Conservation (phyloP, 2,329 filamentous ascomycete genomes). For the Grosmannia penicillata region DNA sequence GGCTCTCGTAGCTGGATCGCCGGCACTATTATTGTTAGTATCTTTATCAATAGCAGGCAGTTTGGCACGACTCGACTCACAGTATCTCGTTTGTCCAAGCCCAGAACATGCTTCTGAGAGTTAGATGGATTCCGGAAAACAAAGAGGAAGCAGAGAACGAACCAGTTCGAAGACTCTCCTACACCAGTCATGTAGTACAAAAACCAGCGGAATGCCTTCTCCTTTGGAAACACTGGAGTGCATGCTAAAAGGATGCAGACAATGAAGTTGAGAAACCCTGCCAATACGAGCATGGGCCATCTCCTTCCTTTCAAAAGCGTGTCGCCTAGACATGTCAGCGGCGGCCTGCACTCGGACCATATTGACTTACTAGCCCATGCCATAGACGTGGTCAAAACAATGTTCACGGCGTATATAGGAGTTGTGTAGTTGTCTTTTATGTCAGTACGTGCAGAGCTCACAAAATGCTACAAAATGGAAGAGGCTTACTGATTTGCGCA, state of each 20-base stretch:
- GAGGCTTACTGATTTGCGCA: conserved; percentile 4
- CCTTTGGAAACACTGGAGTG: conserved; percentile 6
- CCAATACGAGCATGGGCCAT: conserved; percentile 6
- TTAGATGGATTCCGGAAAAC: background rate
- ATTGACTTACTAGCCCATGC: conserved; percentile 5
- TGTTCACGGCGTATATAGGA: conserved; percentile 6
- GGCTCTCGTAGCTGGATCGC: conserved; percentile 5
- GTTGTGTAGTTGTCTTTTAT: conserved; percentile 8
- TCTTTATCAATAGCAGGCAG: too few species aligned
- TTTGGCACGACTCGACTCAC: background rate
- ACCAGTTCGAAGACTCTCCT: background rate
- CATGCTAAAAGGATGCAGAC: conserved; percentile 3
- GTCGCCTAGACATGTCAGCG: background rate
- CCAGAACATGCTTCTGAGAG: conserved; percentile 6
- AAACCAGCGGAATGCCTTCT: conserved; percentile 6
- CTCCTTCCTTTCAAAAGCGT: conserved; percentile 2
- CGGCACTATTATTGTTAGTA: background rate
- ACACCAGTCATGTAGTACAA: conserved; percentile 6
- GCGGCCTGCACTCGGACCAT: too few species aligned
- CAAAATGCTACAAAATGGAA: background rate
- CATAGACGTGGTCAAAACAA: conserved; percentile 1
- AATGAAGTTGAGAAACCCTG: background rate
- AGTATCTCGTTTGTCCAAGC: conserved; percentile 8
- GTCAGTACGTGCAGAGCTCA: background rate
- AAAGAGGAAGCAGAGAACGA: background rate